Conservation (phyloP, 352 stramenopile species). For the Phytophthora colocasiae region DNA sequence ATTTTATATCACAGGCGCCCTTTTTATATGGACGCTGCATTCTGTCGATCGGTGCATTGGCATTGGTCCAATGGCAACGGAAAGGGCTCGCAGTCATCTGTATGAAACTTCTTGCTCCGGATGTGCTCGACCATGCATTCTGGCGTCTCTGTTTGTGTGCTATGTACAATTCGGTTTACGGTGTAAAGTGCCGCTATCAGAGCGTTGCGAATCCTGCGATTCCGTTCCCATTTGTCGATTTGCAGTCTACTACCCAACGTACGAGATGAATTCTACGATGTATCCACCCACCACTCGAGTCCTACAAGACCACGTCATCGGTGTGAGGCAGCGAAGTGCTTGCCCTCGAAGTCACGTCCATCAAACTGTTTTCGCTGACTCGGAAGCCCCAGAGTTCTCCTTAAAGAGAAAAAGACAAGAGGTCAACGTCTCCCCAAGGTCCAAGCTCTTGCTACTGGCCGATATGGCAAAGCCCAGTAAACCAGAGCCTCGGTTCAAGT, state of each 20-base stretch:
- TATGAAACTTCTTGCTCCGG: constrained; percentile 1
- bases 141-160: not conserved
- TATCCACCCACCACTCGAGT: not conserved
- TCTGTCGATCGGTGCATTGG: no score
- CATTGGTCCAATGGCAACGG: no score
- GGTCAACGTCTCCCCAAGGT: not conserved
- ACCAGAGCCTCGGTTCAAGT: constrained; percentile 9
- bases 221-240: constrained; percentile 4
- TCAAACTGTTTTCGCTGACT: not conserved
- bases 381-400: constrained; percentile 2
- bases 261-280: not conserved
- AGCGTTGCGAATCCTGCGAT: not conserved
- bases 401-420: constrained; percentile 17
- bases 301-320: not conserved
- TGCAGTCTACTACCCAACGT: not conserved
- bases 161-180: not conserved
- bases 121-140: not conserved
- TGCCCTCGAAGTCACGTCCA: not conserved
- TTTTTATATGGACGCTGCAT: no score
- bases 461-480: not conserved
- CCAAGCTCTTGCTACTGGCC: constrained; percentile 20
- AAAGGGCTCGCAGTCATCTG: not conserved
- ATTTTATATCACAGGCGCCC: no score
- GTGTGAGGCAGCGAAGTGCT: not conserved
- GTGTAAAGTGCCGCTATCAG: not conserved